These are phyloP conservation scores for Tetragonia tetragonoides DNA, from an alignment of 148 eudicot genomes.

Conservation along the genomic window DNA sequence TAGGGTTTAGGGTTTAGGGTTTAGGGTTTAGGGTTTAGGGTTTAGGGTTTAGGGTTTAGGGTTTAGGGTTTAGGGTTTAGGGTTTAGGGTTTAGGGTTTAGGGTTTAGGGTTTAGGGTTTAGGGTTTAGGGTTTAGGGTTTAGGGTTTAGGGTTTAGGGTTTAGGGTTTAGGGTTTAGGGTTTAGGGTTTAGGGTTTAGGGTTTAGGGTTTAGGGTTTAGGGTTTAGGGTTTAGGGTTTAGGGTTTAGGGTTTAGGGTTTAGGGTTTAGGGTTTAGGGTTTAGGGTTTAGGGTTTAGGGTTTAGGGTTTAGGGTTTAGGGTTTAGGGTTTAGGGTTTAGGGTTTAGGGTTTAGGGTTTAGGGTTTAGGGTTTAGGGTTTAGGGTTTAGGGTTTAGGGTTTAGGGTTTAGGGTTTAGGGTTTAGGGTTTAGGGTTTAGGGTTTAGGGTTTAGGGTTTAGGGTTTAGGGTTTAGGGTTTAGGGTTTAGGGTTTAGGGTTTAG, in stretches of 20 bases:
- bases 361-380: background rate
- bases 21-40: background rate
- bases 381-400: background rate
- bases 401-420: background rate
- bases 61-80: background rate
- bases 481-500: background rate
- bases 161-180: background rate
- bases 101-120: background rate
- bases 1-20: background rate
- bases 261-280: background rate
- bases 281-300: background rate
- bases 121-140: background rate
- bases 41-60: background rate
- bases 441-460: background rate
- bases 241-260: background rate
- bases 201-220: background rate
- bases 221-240: background rate
- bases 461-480: background rate
- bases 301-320: background rate
- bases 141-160: background rate
- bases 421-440: background rate
- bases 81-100: background rate
- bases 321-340: background rate
- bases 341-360: background rate
- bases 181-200: background rate